Conservation (phyloP, 768 basidiomycete genomes). For the Psilocybe subaeruginosa region DNA sequence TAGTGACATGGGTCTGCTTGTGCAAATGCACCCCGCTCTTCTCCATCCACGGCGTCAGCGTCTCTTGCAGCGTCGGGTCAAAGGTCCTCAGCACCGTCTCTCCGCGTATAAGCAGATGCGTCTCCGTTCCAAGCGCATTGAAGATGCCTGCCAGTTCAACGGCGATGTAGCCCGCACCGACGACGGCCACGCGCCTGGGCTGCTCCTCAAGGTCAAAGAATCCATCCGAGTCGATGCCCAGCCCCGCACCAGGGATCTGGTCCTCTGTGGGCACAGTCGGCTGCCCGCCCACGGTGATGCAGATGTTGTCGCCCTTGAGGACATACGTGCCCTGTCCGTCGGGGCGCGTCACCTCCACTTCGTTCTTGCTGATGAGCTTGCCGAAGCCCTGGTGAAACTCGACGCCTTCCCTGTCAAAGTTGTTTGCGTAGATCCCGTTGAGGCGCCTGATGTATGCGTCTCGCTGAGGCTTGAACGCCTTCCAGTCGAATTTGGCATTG, state of each 20-base stretch:
- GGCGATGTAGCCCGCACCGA: slow-evolving; percentile 98
- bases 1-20: slow-evolving; percentile 72
- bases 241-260: slow-evolving; percentile 84
- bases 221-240: slow-evolving; percentile 93
- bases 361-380: slow-evolving; percentile 66
- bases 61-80: slow-evolving; percentile 84
- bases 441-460: slow-evolving; percentile 92
- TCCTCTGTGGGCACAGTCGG: slow-evolving; percentile 81
- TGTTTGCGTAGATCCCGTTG: slow-evolving; percentile 90
- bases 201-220: slow-evolving; percentile 93
- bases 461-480: slow-evolving; percentile 87
- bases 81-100: slow-evolving; percentile 93
- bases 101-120: slow-evolving; percentile 88
- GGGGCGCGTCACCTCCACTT: slow-evolving; percentile 71
- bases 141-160: slow-evolving; percentile 96
- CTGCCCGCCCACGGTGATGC: slow-evolving; percentile 84
- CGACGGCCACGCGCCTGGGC: slow-evolving; percentile 90
- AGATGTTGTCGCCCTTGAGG: slow-evolving; percentile 76
- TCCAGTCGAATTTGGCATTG: slow-evolving; percentile 82
- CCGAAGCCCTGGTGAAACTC: slow-evolving; percentile 85
- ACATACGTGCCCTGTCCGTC: slow-evolving; percentile 70
- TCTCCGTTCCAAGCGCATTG: slow-evolving; percentile 88
- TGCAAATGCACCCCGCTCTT: slow-evolving; percentile 92
- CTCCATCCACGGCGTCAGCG: slow-evolving; percentile 88
- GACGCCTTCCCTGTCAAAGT: slow-evolving; percentile 85